phyloP scores from a whole-genome alignment of 805 yeast species.

The Cyberlindnera mycetangii region DNA sequence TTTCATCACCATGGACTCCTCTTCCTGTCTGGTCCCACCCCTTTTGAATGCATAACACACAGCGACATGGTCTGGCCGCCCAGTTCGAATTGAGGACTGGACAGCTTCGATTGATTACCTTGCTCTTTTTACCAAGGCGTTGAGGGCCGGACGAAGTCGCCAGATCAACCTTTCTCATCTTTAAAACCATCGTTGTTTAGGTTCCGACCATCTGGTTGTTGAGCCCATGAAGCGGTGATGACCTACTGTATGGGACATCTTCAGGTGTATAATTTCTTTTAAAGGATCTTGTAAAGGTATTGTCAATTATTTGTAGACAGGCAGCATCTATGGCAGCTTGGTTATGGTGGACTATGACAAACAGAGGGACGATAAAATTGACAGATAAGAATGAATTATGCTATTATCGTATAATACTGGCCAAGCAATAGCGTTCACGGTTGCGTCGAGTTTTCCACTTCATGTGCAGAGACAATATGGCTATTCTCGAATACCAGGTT shows the following conservation, averaged over 20 bases:
- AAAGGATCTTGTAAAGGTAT: too few relatives aligned
- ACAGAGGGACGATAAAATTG: too few relatives aligned
- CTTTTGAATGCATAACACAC: neutral
- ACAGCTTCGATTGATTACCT: neutral
- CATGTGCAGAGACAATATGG: too few relatives aligned
- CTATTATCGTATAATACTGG: too few relatives aligned
- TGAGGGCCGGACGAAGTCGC: constrained; percentile 10
- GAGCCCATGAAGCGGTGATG: constrained; percentile 95
- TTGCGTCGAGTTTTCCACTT: too few relatives aligned
- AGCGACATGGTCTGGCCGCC: constrained; percentile 2
- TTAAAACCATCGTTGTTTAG: constrained; percentile 99
- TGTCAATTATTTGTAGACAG: neutral
- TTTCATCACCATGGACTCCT: neutral
- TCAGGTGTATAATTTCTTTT: neutral
- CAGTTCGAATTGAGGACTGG: constrained; percentile 3
- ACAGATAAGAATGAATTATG: too few relatives aligned
- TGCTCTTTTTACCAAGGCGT: neutral
- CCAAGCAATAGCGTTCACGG: too few relatives aligned
- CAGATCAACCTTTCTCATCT: constrained; percentile 27
- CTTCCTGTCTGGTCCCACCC: neutral
- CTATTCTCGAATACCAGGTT: too few relatives aligned
- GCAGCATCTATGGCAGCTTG: too few relatives aligned
- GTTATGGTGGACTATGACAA: too few relatives aligned
- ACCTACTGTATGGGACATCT: constrained; percentile 83
- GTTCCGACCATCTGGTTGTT: constrained; percentile 54